Conservation (phyloP, 1,284 basidiomycete species). For the Boletellus deceptivus region DNA sequence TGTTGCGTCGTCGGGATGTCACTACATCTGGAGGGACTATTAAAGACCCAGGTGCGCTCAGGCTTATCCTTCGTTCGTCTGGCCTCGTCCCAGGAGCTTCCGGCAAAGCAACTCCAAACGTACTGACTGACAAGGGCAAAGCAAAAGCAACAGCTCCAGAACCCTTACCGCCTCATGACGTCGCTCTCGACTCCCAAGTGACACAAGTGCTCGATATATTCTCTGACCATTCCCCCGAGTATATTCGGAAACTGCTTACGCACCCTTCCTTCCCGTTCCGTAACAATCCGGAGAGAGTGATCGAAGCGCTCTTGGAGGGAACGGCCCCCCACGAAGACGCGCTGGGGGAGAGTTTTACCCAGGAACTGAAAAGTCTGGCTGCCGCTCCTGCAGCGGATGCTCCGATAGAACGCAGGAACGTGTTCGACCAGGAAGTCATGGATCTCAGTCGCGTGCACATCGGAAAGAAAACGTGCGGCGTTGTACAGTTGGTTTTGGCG, state of each 20-base stretch:
- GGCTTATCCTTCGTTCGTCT: constrained; percentile 58
- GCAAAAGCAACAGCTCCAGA: constrained; percentile 21
- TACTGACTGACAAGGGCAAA: constrained; percentile 40
- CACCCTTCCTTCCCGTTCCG: constrained; percentile 48
- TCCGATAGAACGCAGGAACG: constrained; percentile 54
- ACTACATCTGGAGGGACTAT: constrained; percentile 9
- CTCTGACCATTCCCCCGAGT: constrained; percentile 52
- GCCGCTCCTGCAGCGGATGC: constrained; percentile 1
- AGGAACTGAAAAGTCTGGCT: background rate
- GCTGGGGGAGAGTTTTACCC: constrained; percentile 15
- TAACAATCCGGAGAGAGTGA: constrained; percentile 55
- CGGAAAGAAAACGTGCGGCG: constrained; percentile 65
- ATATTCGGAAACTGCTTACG: constrained; percentile 56
- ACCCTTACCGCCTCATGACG: constrained; percentile 26
- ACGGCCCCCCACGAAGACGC: constrained; percentile 52
- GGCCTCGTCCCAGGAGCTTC: constrained; percentile 40
- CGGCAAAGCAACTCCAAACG: background rate
- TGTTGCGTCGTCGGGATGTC: constrained; percentile 41
- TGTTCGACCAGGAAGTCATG: constrained; percentile 70
- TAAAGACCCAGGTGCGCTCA: constrained; percentile 55
- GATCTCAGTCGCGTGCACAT: constrained; percentile 59
- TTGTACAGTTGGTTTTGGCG: background rate
- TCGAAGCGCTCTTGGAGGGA: constrained; percentile 70
- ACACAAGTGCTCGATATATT: constrained; percentile 71
- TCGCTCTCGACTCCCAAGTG: constrained; percentile 54